These are phyloP conservation scores for Pythium dissimile DNA, from an alignment of 352 stramenopile genomes.

Conservation along the genomic window DNA sequence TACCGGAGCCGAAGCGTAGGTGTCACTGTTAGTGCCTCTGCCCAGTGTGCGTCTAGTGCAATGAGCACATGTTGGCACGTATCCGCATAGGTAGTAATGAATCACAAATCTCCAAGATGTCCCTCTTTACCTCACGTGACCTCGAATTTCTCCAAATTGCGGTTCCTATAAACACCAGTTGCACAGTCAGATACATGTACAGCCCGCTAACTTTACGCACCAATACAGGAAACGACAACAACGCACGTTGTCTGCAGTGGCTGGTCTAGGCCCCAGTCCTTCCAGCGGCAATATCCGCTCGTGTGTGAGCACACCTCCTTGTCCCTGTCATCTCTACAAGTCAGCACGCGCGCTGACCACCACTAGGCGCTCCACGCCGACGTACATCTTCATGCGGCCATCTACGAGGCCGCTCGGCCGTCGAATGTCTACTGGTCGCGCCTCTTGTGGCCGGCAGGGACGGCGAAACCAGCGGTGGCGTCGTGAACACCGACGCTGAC, in stretches of 20 bases:
- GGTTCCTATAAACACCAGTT: too few species aligned
- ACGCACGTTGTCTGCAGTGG: conserved; percentile 31
- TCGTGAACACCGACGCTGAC: neutral
- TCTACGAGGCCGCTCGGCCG: neutral
- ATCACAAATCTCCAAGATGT: too few species aligned
- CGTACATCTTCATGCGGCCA: conserved; percentile 25
- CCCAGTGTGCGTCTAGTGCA: conserved; percentile 1
- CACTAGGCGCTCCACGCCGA: neutral
- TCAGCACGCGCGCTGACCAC: neutral
- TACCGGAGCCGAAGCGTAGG: conserved; percentile 2
- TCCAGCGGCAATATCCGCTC: conserved; percentile 19
- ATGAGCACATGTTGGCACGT: too few species aligned
- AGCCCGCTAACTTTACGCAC: too few species aligned
- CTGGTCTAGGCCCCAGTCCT: conserved; percentile 23
- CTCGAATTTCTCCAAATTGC: conserved; percentile 29
- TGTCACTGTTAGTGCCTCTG: conserved; percentile 2
- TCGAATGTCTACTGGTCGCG: neutral
- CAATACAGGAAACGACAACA: too few species aligned
- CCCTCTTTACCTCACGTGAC: conserved; percentile 64
- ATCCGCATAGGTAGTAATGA: too few species aligned
- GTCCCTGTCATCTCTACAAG: neutral
- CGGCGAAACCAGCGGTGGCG: neutral
- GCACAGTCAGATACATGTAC: too few species aligned
- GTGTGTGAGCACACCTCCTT: neutral
- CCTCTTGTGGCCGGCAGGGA: conserved; percentile 2